Evolutionary conservation across 1,139 yeast species (phyloP).

Genomic region (Geotrichum candidum): DNA sequence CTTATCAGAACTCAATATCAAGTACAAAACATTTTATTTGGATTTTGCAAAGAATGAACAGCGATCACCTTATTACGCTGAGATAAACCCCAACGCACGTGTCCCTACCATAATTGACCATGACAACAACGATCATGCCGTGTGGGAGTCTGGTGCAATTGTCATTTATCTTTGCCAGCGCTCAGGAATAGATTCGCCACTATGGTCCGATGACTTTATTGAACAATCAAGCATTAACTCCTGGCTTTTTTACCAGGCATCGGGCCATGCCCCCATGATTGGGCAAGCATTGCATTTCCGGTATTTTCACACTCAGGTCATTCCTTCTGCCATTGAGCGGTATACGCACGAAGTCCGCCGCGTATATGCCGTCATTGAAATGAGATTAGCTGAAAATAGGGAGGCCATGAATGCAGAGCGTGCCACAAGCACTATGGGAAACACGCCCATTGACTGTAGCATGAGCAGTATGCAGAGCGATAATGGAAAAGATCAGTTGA

Average conservation of each 20-base stretch:
- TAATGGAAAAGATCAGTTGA: too few relatives aligned
- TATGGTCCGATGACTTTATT: conserved; percentile 73
- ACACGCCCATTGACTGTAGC: conserved; percentile 22
- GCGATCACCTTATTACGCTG: conserved; percentile 85
- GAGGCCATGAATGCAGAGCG: too few relatives aligned
- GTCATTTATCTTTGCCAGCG: conserved; percentile 67
- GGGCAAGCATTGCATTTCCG: conserved; percentile 95
- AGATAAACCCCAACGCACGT: conserved; percentile 89
- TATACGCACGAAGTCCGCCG: conserved; percentile 90
- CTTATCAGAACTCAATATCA: conserved; percentile 72
- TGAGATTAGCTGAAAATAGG: conserved; percentile 84
- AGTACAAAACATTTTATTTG: conserved; percentile 74
- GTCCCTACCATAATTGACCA: conserved; percentile 94
- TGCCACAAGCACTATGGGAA: conserved; percentile 76
- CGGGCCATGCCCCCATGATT: conserved; percentile 97
- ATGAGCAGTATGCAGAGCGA: too few relatives aligned
- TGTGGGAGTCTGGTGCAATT: conserved; percentile 95
- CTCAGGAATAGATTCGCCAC: conserved; percentile 58
- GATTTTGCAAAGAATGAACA: conserved; percentile 87
- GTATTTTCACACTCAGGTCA: conserved; percentile 81
- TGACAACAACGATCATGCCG: conserved; percentile 64
- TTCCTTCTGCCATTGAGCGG: conserved; percentile 84
- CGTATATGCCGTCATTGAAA: conserved; percentile 89
- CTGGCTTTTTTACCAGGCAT: conserved; percentile 92
- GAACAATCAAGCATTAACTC: conserved; percentile 85